phyloP scores from a whole-genome alignment of 345 rosid species.

The Erucastrum elatum region DNA sequence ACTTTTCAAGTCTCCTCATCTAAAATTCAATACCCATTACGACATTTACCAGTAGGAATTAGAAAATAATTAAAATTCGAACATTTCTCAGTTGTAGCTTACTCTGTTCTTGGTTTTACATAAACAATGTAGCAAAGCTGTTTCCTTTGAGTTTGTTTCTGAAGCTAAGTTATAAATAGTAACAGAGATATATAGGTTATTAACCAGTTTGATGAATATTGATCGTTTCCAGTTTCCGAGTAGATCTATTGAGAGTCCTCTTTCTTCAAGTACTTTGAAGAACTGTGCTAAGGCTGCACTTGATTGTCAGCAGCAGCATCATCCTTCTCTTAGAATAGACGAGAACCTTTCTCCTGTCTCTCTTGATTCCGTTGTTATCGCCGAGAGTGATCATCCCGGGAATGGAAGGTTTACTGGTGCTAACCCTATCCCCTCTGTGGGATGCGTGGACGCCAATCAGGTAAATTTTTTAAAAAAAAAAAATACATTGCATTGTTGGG shows the following conservation, averaged over 20 bases:
- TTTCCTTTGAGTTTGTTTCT: constrained; percentile 3
- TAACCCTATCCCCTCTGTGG: constrained; percentile 72
- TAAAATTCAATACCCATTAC: background rate
- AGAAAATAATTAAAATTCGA: background rate
- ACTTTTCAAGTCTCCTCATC: background rate
- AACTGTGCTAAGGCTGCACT: constrained; percentile 48
- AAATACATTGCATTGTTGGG: background rate
- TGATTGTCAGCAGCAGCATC: constrained; percentile 60
- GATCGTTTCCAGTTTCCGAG: constrained; percentile 42
- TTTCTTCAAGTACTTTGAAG: constrained; percentile 58
- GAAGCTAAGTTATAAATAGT: background rate
- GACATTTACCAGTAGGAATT: background rate
- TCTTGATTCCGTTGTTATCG: constrained; percentile 81
- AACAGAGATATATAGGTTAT: background rate
- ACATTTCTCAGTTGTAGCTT: background rate
- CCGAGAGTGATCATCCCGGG: constrained; percentile 63
- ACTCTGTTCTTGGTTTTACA: background rate
- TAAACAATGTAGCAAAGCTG: background rate
- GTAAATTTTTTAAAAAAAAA: constrained; percentile 36
- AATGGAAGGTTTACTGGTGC: constrained; percentile 54
- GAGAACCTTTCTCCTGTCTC: constrained; percentile 85
- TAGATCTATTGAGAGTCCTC: constrained; percentile 66
- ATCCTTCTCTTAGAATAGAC: constrained; percentile 59
- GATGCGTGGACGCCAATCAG: constrained; percentile 91
- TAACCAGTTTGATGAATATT: background rate